phyloP scores from a whole-genome alignment of 441 rosid genomes.

The Bruguiera hainesii region DNA sequence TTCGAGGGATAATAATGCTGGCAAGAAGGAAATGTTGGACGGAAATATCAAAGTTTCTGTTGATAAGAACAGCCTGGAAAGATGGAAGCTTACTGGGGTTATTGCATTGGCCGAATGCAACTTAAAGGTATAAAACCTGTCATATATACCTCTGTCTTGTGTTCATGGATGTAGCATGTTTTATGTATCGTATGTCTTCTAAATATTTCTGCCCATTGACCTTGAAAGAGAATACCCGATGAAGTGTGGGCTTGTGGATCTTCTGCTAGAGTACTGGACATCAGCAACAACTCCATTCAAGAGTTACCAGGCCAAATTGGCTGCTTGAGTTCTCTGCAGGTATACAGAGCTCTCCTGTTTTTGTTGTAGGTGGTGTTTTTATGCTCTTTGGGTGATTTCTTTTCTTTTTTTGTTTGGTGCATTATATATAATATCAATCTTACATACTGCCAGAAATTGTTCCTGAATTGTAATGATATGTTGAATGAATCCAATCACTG shows the following conservation, averaged over 20 bases:
- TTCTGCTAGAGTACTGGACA: constrained; percentile 56
- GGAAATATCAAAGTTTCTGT: constrained; percentile 29
- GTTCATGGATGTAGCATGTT: not conserved
- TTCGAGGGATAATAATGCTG: constrained; percentile 34
- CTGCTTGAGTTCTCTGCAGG: constrained; percentile 54
- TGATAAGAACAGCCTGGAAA: constrained; percentile 47
- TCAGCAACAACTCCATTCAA: constrained; percentile 55
- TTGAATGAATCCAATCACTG: constrained; percentile 60
- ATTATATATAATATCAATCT: constrained; percentile 7
- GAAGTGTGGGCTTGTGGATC: constrained; percentile 72
- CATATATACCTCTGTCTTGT: not conserved
- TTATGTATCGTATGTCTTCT: constrained; percentile 4
- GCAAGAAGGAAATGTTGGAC: constrained; percentile 9
- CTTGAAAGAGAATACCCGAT: constrained; percentile 64
- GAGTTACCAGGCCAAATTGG: constrained; percentile 50
- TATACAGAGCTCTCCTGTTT: constrained; percentile 18
- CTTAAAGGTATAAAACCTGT: constrained; percentile 52
- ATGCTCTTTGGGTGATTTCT: constrained; percentile 5
- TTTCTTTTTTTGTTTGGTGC: not conserved
- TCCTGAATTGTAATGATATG: constrained; percentile 59
- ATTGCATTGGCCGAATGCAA: constrained; percentile 62
- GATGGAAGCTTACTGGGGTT: constrained; percentile 82
- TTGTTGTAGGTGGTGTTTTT: constrained; percentile 10
- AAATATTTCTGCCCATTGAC: constrained; percentile 20
- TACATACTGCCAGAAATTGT: constrained; percentile 49